Base-by-base conservation (phyloP, 768 basidiomycete species). In the Suillus paluster region DNA sequence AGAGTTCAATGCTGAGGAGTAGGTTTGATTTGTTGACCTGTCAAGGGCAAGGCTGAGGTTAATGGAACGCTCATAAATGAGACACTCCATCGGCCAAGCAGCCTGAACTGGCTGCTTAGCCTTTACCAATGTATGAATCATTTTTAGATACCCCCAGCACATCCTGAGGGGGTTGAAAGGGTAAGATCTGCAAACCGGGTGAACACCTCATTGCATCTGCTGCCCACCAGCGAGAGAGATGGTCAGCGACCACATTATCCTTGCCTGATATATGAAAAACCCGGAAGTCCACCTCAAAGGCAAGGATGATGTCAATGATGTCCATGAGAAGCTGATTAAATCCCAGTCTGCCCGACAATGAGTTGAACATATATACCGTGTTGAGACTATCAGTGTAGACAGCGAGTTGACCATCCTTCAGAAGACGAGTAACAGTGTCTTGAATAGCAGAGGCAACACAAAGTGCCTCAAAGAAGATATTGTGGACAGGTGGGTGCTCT, bases 1-100 rank as follows among this genome's bases (percentile, higher is more conserved):
- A 0, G 77, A 79, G n/a, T 78, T 76, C 0, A 76, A 56, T 0
- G 71, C 70, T 0, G 77, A 80, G 0, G 65, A 57, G 50, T 80
- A 79, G 2, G 67, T 63, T 0, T 39, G 21, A 12, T 52, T 15
- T 0, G 77, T 73, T 4, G 69, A 68, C 0, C 10, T 11, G 17
- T 77, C 72, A 23, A 81, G 61, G 0, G 75, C 63, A n/a, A 65
- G 33, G 1, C 75, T 77, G 6, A 80, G 66, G 1, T 76, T 74
- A 63, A 78, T 67, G 2, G 72, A 57, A 17, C 42, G 2, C 4
- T 44, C 42, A 10, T 44, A 8, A 9, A 44, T 10, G 7, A 52
- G 50, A 10, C 23, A 12, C 23, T 52, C 50, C 23, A 52, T 27
- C 5, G 50, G 23, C 11, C 9, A 52, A 5, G 50, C 23, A 17